phyloP scores from a whole-genome alignment of 2,329 filamentous ascomycete species.

The Colletotrichum scovillei region DNA sequence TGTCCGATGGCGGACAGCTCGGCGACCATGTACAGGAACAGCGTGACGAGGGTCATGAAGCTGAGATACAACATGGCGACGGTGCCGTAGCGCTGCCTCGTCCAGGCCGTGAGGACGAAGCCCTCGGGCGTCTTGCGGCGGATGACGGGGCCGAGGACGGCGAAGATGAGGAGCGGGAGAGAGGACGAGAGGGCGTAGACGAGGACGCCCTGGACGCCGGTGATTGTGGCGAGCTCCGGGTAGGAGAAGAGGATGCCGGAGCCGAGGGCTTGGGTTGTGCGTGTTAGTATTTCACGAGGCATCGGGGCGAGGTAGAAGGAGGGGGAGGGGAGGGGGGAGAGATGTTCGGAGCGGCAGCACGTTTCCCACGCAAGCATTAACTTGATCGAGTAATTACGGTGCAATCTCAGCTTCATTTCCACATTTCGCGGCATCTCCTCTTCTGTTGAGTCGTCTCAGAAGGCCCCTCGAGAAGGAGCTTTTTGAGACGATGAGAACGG shows the following conservation, averaged over 20 bases:
- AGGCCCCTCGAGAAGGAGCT: too few relatives aligned
- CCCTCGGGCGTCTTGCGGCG: conserved; percentile 83
- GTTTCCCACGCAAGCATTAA: conserved; percentile 99
- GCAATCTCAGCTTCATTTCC: conserved; percentile 87
- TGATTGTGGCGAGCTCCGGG: conserved; percentile 81
- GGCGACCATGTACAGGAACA: conserved; percentile 89
- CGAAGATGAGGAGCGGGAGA: conserved; percentile 80
- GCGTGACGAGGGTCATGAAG: conserved; percentile 80
- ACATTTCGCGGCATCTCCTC: conserved; percentile 53
- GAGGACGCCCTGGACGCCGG: conserved; percentile 82
- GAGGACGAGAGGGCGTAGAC: conserved; percentile 80
- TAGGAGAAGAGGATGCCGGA: conserved; percentile 88
- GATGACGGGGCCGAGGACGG: conserved; percentile 80
- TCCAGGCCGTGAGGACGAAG: conserved; percentile 88
- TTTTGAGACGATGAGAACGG: not conserved
- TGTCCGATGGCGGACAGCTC: conserved; percentile 86
- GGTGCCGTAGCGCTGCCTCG: conserved; percentile 79
- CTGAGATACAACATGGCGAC: conserved; percentile 79
- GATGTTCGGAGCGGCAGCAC: conserved; percentile 84
- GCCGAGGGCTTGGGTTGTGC: conserved; percentile 74
- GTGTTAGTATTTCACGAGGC: conserved; percentile 53
- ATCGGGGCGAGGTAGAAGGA: conserved; percentile 37
- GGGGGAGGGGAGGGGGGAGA: conserved; percentile 43
- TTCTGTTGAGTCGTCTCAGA: conserved; percentile 12
- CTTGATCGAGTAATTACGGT: conserved; percentile 98